Conservation (phyloP, 1,284 basidiomycete species). For the Serendipita sp. region DNA sequence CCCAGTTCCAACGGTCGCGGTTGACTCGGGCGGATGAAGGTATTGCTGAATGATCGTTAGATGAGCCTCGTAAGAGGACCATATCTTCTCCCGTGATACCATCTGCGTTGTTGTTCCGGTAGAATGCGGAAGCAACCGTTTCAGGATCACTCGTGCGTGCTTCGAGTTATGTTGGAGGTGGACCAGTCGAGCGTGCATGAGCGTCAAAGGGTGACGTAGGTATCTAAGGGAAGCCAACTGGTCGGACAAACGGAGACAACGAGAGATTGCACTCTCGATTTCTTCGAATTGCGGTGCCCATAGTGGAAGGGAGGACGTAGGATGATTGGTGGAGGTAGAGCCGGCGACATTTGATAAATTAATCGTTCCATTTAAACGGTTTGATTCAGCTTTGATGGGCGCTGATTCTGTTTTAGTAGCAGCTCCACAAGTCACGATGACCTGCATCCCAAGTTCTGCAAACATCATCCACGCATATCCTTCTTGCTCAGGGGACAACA, state of each 20-base stretch:
- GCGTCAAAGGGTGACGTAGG: slow-evolving; percentile 41
- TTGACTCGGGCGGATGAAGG: neutral
- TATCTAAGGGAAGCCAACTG: slow-evolving; percentile 47
- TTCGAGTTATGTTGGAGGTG: slow-evolving; percentile 39
- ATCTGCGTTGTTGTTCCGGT: neutral
- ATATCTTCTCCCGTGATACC: neutral
- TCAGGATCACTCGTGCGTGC: slow-evolving; percentile 39
- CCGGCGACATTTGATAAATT: neutral
- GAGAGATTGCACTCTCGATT: neutral
- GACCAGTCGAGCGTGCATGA: slow-evolving; percentile 44
- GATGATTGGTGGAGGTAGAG: neutral
- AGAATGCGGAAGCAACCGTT: slow-evolving; percentile 35
- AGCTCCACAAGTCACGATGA: slow-evolving; percentile 19
- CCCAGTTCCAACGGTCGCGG: neutral
- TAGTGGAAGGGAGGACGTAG: neutral
- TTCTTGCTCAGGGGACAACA: slow-evolving; percentile 41
- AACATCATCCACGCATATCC: slow-evolving; percentile 52
- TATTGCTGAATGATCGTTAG: neutral
- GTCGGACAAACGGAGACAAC: neutral
- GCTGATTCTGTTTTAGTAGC: neutral
- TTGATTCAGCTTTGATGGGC: neutral
- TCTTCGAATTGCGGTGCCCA: neutral
- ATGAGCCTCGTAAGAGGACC: neutral
- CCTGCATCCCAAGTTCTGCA: slow-evolving; percentile 48
- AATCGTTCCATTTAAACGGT: neutral